Conservation (phyloP, 2,329 filamentous ascomycete species). For the Pseudogymnoascus sp. region DNA sequence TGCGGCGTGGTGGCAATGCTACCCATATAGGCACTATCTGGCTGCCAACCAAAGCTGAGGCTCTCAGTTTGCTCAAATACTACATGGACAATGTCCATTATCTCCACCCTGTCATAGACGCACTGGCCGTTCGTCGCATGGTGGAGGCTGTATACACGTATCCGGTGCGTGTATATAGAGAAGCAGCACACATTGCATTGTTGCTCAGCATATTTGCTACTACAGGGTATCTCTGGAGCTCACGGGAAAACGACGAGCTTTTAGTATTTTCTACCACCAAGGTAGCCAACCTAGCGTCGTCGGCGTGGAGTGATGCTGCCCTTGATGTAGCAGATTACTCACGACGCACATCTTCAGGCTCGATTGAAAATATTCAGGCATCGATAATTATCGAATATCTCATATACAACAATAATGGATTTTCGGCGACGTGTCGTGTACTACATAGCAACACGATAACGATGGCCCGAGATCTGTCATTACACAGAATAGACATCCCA, state of each 20-base stretch:
- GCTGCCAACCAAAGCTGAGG: neutral
- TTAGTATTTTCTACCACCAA: neutral
- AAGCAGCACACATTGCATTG: neutral
- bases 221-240: neutral
- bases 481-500: constrained; percentile 19
- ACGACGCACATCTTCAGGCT: constrained; percentile 20
- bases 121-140: neutral
- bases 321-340: constrained; percentile 31
- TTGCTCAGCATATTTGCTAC: neutral
- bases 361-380: constrained; percentile 32
- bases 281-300: constrained; percentile 26
- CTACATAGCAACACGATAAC: constrained; percentile 28
- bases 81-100: constrained; percentile 1
- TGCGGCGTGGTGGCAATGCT: neutral
- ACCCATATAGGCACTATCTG: neutral
- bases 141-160: neutral
- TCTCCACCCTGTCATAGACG: neutral
- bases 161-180: neutral
- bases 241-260: neutral
- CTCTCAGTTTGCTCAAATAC: neutral
- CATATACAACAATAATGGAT: constrained; percentile 30
- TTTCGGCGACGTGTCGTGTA: constrained; percentile 28
- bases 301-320: constrained; percentile 26
- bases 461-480: constrained; percentile 17
- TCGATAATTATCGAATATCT: constrained; percentile 31